These are phyloP conservation scores for Globisporangium paddicum DNA, from an alignment of 352 stramenopile genomes.

Conservation along the genomic window DNA sequence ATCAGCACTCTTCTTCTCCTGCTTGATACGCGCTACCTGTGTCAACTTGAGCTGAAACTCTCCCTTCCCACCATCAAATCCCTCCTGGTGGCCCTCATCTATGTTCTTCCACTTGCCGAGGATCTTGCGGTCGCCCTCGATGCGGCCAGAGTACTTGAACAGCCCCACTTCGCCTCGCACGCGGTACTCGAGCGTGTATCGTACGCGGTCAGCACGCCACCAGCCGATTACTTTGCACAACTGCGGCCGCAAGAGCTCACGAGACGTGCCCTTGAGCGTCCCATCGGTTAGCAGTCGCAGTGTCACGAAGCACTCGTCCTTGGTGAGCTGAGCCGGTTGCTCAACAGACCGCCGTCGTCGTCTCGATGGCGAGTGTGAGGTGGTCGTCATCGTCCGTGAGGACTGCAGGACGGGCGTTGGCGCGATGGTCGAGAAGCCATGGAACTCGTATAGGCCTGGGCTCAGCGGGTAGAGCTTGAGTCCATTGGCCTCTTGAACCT, in stretches of 20 bases:
- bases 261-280: slow-evolving; percentile 43
- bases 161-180: slow-evolving; percentile 59
- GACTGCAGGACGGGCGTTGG: slow-evolving; percentile 5
- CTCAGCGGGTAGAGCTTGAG: slow-evolving; percentile 37
- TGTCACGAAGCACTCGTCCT: slow-evolving; percentile 64
- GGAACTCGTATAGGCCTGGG: slow-evolving; percentile 60
- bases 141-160: slow-evolving; percentile 55
- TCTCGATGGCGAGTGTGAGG: neutral
- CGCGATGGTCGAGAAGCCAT: slow-evolving; percentile 47
- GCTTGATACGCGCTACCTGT: slow-evolving; percentile 11
- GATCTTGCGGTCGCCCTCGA: slow-evolving; percentile 29
- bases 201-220: slow-evolving; percentile 51
- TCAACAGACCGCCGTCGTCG: neutral
- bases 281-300: slow-evolving; percentile 52
- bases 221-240: slow-evolving; percentile 39
- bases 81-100: slow-evolving; percentile 37
- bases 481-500: neutral
- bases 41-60: slow-evolving; percentile 51
- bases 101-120: slow-evolving; percentile 60
- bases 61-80: slow-evolving; percentile 51
- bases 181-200: slow-evolving; percentile 56
- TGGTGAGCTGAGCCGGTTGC: slow-evolving; percentile 10
- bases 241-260: slow-evolving; percentile 58
- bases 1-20: neutral
- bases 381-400: slow-evolving; percentile 15